Base-by-base conservation (phyloP, 176 grass and related monocot species). In the Paspalum vaginatum region DNA sequence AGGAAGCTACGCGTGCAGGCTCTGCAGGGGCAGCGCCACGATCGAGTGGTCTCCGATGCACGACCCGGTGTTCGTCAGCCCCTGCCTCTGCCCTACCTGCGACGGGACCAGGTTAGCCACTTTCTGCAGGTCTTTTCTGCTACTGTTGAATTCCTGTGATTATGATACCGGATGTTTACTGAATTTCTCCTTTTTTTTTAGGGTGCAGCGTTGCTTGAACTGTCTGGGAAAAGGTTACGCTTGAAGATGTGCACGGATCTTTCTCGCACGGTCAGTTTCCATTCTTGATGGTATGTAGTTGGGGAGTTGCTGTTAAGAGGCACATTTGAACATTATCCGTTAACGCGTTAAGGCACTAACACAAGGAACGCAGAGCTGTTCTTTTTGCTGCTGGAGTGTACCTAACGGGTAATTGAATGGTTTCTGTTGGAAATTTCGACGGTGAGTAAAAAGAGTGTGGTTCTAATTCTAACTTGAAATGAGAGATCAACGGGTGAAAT, bases 31-130 rank as follows among this genome's bases (percentile, higher is more conserved):
- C 50, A 84, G 41, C 73, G 65, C 88, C 25, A 88, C 92, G 42
- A 81, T 99, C 62, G 81, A 91, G 45, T 99, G 96, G 96, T 95
- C 96, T 20, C 90, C 92, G 49, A 87, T 99, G 51, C 81, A 91
- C 76, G 96, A 91, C 74, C 96, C 96, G 43, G 87, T 99, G 67
- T 84, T 93, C 79, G 73, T 99, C 65, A 99, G 89, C 66, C 90
- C 87, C 5, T 99, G 92, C 76, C 76, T 99, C n/a, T 99, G 96
- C 86, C 92, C 96, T 64, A 93, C 96, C 57, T 98, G 96, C 39
- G 92, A 98, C 1, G 96, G 92, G 37, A 89, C 87, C 46, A 93
- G 84, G 96, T 95, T 76, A 54, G 45, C 16, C 38, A 41, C 80
- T 42, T 58, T 48, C 54, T 21, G 32, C 46, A 13, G 9, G 43